phyloP scores from a whole-genome alignment of 495 filamentous ascomycete genomes.

The Daldinia loculata region DNA sequence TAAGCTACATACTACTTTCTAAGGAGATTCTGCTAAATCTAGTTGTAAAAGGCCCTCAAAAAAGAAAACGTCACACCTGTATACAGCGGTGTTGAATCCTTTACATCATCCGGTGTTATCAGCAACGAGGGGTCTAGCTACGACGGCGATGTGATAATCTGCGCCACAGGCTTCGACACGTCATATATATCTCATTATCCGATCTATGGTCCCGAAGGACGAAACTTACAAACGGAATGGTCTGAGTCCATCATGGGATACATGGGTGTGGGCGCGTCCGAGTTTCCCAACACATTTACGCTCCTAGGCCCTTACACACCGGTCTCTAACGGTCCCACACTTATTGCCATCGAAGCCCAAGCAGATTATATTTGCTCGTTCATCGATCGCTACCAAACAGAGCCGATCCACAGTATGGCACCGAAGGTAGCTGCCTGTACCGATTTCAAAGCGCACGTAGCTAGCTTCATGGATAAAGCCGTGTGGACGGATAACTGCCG shows the following conservation, averaged over 20 bases:
- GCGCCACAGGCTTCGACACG: conserved; percentile 57
- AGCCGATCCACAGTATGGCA: conserved; percentile 55
- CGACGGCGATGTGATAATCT: conserved; percentile 59
- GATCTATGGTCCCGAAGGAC: conserved; percentile 35
- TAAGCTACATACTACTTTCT: not conserved
- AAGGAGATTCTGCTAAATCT: not conserved
- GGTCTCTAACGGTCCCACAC: conserved; percentile 54
- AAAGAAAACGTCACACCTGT: conserved; percentile 55
- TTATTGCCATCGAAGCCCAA: conserved; percentile 54
- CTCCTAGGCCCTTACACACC: conserved; percentile 58
- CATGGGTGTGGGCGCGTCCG: conserved; percentile 48
- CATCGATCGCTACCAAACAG: conserved; percentile 57
- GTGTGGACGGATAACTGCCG: conserved; percentile 58
- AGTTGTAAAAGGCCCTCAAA: not conserved
- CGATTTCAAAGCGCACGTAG: conserved; percentile 54
- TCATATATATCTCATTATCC: conserved; percentile 36
- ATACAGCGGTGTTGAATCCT: conserved; percentile 51
- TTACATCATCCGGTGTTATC: conserved; percentile 58
- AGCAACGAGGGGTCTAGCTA: conserved; percentile 58
- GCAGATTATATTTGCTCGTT: conserved; percentile 56
- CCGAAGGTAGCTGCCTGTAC: conserved; percentile 51
- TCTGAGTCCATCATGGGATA: conserved; percentile 52
- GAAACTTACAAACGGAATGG: conserved; percentile 48
- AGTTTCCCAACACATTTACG: conserved; percentile 60
- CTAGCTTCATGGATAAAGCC: conserved; percentile 53